These are phyloP conservation scores for Flaveria ramosissima DNA, from an alignment of 129 eudicot species.

Conservation along the genomic window DNA sequence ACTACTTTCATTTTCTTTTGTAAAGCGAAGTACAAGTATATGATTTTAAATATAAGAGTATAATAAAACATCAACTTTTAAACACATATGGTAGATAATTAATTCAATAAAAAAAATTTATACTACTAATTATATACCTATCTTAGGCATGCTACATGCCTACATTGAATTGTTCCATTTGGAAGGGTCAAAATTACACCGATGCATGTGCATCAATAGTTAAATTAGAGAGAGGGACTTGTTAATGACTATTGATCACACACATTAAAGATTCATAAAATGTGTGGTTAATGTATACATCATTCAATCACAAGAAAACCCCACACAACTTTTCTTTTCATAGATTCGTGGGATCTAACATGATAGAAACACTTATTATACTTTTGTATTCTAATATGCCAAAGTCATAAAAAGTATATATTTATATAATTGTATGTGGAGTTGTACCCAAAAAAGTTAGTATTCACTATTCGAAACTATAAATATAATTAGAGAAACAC, in stretches of 20 bases:
- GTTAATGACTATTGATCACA: constrained; percentile 20
- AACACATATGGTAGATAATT: background rate
- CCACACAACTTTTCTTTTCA: constrained; percentile 1
- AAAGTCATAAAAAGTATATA: background rate
- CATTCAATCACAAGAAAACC: constrained; percentile 16
- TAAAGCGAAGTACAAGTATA: background rate
- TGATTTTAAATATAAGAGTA: background rate
- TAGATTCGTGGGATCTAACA: constrained; percentile 11
- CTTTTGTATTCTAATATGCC: background rate
- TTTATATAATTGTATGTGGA: background rate
- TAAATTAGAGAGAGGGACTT: constrained; percentile 25
- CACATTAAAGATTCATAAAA: constrained; percentile 30
- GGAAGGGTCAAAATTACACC: background rate
- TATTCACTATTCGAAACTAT: too few relatives aligned
- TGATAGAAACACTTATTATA: background rate
- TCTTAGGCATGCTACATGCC: constrained; percentile 6
- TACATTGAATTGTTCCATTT: constrained; percentile 16
- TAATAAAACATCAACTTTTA: background rate
- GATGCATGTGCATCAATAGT: constrained; percentile 23
- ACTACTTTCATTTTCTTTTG: too few relatives aligned
- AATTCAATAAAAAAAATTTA: background rate
- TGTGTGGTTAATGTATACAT: constrained; percentile 17
- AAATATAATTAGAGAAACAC: too few relatives aligned
- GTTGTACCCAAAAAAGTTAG: too few relatives aligned
- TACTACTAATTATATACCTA: background rate